Percentiles rank a stretch among this genome's conserved stretches.
These are phyloP conservation scores for Aegilops tauschii DNA, from an alignment of 176 grass and related monocot genomes.

Conservation along the genomic window DNA sequence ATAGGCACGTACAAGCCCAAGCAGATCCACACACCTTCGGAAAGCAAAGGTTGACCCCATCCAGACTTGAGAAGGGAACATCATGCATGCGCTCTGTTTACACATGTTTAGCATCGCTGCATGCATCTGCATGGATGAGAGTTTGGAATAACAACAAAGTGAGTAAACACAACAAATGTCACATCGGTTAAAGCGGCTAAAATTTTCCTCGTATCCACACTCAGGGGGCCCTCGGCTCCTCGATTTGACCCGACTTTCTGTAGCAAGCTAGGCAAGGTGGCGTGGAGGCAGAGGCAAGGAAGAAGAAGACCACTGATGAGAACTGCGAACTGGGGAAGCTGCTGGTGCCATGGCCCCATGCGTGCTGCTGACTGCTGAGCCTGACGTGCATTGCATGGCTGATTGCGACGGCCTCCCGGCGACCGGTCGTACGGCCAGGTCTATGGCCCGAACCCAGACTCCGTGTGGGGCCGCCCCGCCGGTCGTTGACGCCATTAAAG, in stretches of 20 bases:
- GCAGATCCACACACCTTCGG: too few relatives aligned
- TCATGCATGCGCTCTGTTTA: not conserved
- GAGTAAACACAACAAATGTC: not conserved
- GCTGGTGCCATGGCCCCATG: not conserved
- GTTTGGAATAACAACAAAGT: not conserved
- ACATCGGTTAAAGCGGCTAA: not conserved
- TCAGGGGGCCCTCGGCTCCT: not conserved
- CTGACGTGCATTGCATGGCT: not conserved
- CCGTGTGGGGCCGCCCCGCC: conserved; percentile 25
- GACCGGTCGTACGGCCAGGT: conserved; percentile 19
- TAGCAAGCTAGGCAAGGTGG: not conserved
- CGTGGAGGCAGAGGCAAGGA: conserved; percentile 3
- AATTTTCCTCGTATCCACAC: conserved; percentile 27
- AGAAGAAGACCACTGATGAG: not conserved
- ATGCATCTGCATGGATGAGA: not conserved
- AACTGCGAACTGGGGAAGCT: conserved; percentile 5
- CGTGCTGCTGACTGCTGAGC: not conserved
- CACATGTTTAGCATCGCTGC: not conserved
- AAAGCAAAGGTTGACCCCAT: too few relatives aligned
- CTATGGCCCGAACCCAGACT: conserved; percentile 4
- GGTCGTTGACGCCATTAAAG: conserved; percentile 15
- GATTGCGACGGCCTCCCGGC: not conserved
- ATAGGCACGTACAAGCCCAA: too few relatives aligned
- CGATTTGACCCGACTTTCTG: conserved; percentile 42
- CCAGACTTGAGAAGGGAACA: too few relatives aligned